These are phyloP conservation scores for Phoenix dactylifera DNA, from an alignment of 176 grass and related monocot genomes.

Conservation along the genomic window DNA sequence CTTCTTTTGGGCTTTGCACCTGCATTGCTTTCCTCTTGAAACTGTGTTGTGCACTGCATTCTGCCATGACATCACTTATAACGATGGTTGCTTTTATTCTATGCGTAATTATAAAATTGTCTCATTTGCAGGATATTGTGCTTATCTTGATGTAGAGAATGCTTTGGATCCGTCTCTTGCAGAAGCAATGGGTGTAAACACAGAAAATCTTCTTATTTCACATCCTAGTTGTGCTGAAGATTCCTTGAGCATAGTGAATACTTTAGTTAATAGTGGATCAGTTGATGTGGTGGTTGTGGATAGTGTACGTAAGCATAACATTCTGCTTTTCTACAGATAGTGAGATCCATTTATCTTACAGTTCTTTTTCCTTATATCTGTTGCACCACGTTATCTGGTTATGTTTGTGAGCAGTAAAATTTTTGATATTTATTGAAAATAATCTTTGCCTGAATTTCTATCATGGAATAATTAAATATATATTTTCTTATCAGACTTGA, in stretches of 20 bases:
- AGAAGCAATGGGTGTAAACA: constrained; percentile 72
- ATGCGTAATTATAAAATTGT: constrained; percentile 13
- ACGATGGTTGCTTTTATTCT: constrained; percentile 14
- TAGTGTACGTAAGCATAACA: constrained; percentile 47
- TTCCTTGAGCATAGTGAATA: constrained; percentile 89
- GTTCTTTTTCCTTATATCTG: not conserved
- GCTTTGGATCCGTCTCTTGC: constrained; percentile 64
- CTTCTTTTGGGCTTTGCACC: not conserved
- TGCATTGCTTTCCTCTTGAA: not conserved
- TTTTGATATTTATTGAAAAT: no score
- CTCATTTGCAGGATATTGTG: constrained; percentile 60
- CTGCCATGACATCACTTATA: not conserved
- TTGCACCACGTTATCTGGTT: not conserved
- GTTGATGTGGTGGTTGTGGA: constrained; percentile 83
- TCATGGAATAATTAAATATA: no score
- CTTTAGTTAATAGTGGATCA: constrained; percentile 73
- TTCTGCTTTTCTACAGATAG: not conserved
- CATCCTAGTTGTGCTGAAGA: constrained; percentile 81
- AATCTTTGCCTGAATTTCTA: no score
- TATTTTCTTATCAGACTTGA: no score
- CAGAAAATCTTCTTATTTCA: constrained; percentile 67
- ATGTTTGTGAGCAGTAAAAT: no score
- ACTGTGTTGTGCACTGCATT: no score
- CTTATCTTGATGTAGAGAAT: constrained; percentile 94
- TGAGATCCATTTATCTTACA: not conserved